Evolutionary conservation across 805 yeast genomes (phyloP).

Genomic region (Suhomyces canberraensis): DNA sequence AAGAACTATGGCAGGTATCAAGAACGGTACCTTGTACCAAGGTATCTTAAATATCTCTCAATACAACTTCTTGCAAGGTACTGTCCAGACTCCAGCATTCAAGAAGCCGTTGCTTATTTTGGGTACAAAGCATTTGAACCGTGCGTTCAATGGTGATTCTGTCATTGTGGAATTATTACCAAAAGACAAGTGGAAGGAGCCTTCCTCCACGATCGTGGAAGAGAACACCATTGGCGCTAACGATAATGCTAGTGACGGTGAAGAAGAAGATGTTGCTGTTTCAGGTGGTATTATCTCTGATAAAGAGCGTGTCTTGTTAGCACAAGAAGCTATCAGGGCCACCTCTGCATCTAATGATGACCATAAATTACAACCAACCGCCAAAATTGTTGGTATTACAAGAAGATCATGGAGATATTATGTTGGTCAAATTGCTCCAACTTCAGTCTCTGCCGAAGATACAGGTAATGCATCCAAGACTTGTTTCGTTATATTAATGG

Average conservation of each 20-base stretch:
- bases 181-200: conserved; percentile 80
- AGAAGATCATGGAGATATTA: conserved; percentile 94
- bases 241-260: conserved; percentile 53
- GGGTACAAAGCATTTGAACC: conserved; percentile 81
- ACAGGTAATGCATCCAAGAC: conserved; percentile 64
- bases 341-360: conserved; percentile 43
- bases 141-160: conserved; percentile 89
- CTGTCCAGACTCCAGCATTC: conserved; percentile 66
- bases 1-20: conserved; percentile 85
- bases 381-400: conserved; percentile 80
- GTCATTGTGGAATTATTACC: conserved; percentile 91
- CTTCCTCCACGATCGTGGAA: conserved; percentile 75
- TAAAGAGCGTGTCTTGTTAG: conserved; percentile 66
- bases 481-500: conserved; percentile 87
- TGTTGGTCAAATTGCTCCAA: conserved; percentile 88
- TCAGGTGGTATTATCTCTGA: conserved; percentile 49
- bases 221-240: conserved; percentile 61
- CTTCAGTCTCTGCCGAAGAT: conserved; percentile 56
- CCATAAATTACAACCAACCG: conserved; percentile 79
- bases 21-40: conserved; percentile 81
- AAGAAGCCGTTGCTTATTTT: conserved; percentile 77
- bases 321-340: conserved; percentile 70
- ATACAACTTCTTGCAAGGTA: conserved; percentile 86
- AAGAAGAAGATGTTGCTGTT: conserved; percentile 8
- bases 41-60: conserved; percentile 79